Base-by-base conservation (phyloP, 805 yeast species). In the Wickerhamiella occidentalis region DNA sequence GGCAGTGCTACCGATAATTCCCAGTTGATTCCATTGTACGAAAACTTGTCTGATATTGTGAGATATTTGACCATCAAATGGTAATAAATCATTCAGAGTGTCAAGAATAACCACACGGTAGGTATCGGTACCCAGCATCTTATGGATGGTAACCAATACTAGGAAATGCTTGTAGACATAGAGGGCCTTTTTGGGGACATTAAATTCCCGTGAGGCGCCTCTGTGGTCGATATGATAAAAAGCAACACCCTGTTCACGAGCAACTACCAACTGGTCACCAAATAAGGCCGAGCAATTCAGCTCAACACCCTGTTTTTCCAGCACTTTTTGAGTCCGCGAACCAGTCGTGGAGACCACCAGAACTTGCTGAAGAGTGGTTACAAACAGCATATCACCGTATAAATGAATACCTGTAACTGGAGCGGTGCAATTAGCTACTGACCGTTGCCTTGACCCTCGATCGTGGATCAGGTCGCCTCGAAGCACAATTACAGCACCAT, bases 381-480 rank as follows among this genome's bases (percentile, higher is more conserved):
- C 82, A 61, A 76, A 87, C 13, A 87, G 65, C 3, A 23, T 25
- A 11, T 59, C 64, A 13, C 59, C 64, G 47, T 71, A 71, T 55
- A 88, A 76, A 25, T 75, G 74, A 1, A 90, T 65, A 0, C 85
- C 82, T 0, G 97, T 90, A 17, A 92, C 74, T 1, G 96, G 95
- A 45, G 85, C 92, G 1, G 56, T 37, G 2, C 72, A 67, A 51
- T 82, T 85, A 60, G 79, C 85, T 0, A 88, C 79, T 0, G 82
- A 63, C 25, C 96, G 69, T 59, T 90, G 97, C 55, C 92, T 76
- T 8, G 95, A 79, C 0, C 97, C 97, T 51, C 95, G 69, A 60
- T 92, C 98, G 56, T 87, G 77, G 6, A 85, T 56, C 28, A 92
- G 64, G 63, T 92, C 97, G 7, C 98, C 98, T 54, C 97, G 68